Percentiles rank a stretch among this genome's conserved stretches.
These are phyloP conservation scores for Ustilago bromivora DNA, from an alignment of 1,284 basidiomycete genomes.

Conservation along the genomic window DNA sequence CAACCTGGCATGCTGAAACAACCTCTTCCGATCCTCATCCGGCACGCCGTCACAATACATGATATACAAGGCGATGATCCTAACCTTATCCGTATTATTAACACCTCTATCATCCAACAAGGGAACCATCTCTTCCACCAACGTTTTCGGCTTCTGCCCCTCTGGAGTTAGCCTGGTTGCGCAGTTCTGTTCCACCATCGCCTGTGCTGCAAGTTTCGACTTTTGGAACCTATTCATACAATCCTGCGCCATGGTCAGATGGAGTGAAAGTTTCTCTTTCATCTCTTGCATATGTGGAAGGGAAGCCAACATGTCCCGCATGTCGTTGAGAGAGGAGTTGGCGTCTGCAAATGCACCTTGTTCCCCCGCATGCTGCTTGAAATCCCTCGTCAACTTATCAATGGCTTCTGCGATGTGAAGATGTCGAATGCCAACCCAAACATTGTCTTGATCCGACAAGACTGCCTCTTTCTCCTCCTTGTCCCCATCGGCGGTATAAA, in stretches of 20 bases:
- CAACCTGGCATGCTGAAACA: constrained; percentile 96
- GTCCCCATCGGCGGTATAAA: constrained; percentile 73
- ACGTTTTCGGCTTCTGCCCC: constrained; percentile 61
- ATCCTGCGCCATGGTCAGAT: constrained; percentile 96
- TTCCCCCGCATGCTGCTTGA: constrained; percentile 91
- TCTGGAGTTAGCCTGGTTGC: constrained; percentile 66
- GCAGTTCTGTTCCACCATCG: constrained; percentile 85
- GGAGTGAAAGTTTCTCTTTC: constrained; percentile 95
- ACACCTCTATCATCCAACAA: constrained; percentile 87
- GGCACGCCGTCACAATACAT: constrained; percentile 96
- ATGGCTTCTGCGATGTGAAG: constrained; percentile 99
- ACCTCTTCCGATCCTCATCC: constrained; percentile 90
- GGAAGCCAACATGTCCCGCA: constrained; percentile 98
- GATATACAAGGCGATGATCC: constrained; percentile 96
- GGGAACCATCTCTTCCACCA: constrained; percentile 99
- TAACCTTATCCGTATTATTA: constrained; percentile 81
- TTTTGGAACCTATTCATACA: constrained; percentile 94
- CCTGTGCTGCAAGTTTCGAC: constrained; percentile 85
- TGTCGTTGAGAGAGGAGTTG: constrained; percentile 89
- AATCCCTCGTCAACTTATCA: constrained; percentile 93
- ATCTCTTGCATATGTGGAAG: constrained; percentile 95
- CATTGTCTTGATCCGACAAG: constrained; percentile 85
- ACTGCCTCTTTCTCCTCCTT: constrained; percentile 88
- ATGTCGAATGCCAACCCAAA: constrained; percentile 93
- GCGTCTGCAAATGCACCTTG: constrained; percentile 82